Base-by-base conservation (phyloP, 31 red algal genomes). In the Odonthalia washingtoniensis region DNA sequence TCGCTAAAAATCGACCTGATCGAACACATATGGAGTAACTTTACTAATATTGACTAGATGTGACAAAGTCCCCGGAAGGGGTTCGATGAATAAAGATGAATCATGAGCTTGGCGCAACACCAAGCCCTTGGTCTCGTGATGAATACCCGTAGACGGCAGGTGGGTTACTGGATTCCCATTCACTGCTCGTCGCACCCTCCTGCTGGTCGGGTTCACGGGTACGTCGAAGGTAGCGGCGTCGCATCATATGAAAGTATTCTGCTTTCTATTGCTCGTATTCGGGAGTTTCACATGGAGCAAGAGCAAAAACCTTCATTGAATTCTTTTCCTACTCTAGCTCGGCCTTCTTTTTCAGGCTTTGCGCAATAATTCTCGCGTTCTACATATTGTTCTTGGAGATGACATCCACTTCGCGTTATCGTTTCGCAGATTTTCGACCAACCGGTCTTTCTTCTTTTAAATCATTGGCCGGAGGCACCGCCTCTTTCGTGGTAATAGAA, bases 291-390 rank as follows among this genome's bases (percentile, higher is more conserved):
- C 49, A 57, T 9, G 49, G 49, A 57, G 49, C 49, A 57, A 21
- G 49, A 21, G 49, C 21, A 21, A 57, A 57, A 21, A 57, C 21
- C 49, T 57, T 57, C 49, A 57, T 57, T 21, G 49, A 57, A 14
- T 57, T 57, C 49, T 57, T 57, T 57, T 57, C 49, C 49, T 57
- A 9, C 49, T 57, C 49, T 21, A 57, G 49, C 49, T 57, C 49
- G 9, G 21, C 21, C 21, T 57, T 57, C 9, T 57, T 9, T 57
- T 57, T 9, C 21, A 57, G 49, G 21, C 49, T 57, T 9, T 21
- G 49, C 21, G 49, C 21, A 9, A 57, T 57, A 21, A 21, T 14
- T 57, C 49, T 9, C 21, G 49, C 49, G 21, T 57, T 57, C 21
- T 57, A 9, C 21, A 57, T 57, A 21, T 57, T 57, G 12, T 14